Base-by-base conservation (phyloP, 345 rosid genomes). In the Eucalyptus lansdowneana region DNA sequence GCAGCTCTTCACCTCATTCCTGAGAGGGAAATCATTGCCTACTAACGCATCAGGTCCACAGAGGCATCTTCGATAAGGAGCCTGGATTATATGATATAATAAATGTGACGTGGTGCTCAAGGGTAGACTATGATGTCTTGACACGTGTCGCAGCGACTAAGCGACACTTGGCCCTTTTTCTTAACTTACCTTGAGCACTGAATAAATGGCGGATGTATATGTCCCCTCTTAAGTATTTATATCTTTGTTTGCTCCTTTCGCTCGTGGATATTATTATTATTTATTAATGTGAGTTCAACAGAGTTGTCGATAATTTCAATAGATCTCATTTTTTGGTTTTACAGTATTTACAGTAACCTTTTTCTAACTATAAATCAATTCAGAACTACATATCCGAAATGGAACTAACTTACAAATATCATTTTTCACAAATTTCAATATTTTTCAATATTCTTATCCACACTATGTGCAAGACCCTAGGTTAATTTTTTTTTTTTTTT, bases 1-100 rank as follows among this genome's bases (percentile, higher is more conserved):
- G 49, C 90, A 88, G n/a, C 87, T 94, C 49, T 90, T 92, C 56
- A 90, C 62, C 34, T 67, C 94, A 44, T 92, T 93, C 89, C 80
- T 94, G 12, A 58, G 27, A 14, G 93, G 93, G 27, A 92, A 88
- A 87, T 88, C 89, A 54, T 50, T 93, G 24, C 92, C 94, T 45
- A 34, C 6, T 34, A 31, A 69, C 9, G 80, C 80, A 17, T 69
- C 13, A 69, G 42, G 80, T 69, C 80, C 44, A 69, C 80, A 34
- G 80, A 34, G 80, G 42, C 80, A 17, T 34, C 80, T 69, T 31
- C 22, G 42, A 31, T 8, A 1, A 4, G 34, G 80, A 69, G 24
- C 80, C 80, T 8, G 80, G 42, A n/a, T 31, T 34, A 17, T 69
- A 7, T 5, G 12, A 69, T 16, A 16, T 69, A 3, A 31, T 34